Base-by-base conservation (phyloP, 2,329 filamentous ascomycete species). In the Cladosporium sphaerospermum region DNA sequence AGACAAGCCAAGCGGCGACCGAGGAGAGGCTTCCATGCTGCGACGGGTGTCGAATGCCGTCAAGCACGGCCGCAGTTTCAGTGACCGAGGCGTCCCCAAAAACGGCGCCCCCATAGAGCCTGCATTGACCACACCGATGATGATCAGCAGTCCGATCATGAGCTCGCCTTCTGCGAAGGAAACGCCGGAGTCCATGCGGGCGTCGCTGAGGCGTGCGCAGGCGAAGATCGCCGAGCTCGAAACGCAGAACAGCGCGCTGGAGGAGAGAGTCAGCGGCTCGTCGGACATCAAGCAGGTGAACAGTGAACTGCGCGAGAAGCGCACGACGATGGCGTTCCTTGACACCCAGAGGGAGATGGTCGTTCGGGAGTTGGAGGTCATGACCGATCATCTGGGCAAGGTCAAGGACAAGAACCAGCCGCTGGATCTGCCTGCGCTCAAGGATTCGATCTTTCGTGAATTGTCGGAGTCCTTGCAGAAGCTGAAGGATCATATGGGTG, bases 331-430 rank as follows among this genome's bases (percentile, higher is more conserved):
- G 68, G 92, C 92, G 6, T 88, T 95, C 14, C 77, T 97, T 48
- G 92, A 97, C 67, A 92, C 91, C 0, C 89, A 96, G 71, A 89
- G 90, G 47, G 92, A 97, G 71, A 91, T 97, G 69, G 92, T 96
- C 72, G 88, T 97, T 63, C 86, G 88, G 39, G 90, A 97, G 69
- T 77, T 97, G 14, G 89, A 95, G 65, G 86, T 92, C 36, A 80
- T 96, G 63, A 91, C 89, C 3, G 89, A 91, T 43, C 92, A 93
- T 66, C 83, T 96, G 16, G 87, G 92, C 66, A 83, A 82, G 49
- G 90, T 89, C 52, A 96, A 96, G 72, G 85, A 89, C 58, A 87
- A 81, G 44, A 88, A 87, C 64, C 83, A 86, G 51, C 84, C 89
- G 5, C 76, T 97, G 55, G 89, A 97, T 63, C 77, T 92, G 31